Base-by-base conservation (phyloP, 306 rosid genomes). In the Casuarina glauca region DNA sequence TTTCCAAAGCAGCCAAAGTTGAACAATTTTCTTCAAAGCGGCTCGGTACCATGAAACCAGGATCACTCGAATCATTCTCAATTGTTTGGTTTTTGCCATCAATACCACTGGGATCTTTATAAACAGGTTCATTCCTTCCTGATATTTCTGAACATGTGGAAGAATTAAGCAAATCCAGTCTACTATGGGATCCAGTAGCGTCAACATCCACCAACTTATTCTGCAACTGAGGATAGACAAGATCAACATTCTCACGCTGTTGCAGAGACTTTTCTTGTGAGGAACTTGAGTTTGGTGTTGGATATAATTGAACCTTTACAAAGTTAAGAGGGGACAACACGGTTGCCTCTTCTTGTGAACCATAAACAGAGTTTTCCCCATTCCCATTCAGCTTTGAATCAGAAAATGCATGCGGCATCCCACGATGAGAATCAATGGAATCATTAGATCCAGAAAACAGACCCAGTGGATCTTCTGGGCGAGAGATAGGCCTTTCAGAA, bases 301-400 rank as follows among this genome's bases (percentile, higher is more conserved):
- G 84, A 76, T 90, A 71, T 72, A 82, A 69, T 55, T 79, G 90
- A 74, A 78, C 77, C 80, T 82, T 86, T 69, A 78, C 77, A 66
- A 83, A 84, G 82, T 80, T 81, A 78, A 86, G 69, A 41, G 97
- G 87, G 69, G 83, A 79, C 50, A 81, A 85, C 3, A 74, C 85
- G 81, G 70, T 67, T 45, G 77, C 45, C 81, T 87, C 87, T 72
- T 89, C 91, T 79, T 80, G 93, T 2, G 90, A 86, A 85, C 83
- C 69, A 86, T 50, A 76, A 46, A 71, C 87, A 86, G 89, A 88
- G 83, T 72, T 85, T 69, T 77, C 54, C 84, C 87, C 94, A 77
- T 78, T 89, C 71, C 84, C 88, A 10, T 82, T 81, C 87, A 91
- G 80, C 77, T 86, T 87, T 44, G 97, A 86, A 85, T 91, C 97